Conservation (phyloP, 495 filamentous ascomycete species). For the Xylaria bambusicola region DNA sequence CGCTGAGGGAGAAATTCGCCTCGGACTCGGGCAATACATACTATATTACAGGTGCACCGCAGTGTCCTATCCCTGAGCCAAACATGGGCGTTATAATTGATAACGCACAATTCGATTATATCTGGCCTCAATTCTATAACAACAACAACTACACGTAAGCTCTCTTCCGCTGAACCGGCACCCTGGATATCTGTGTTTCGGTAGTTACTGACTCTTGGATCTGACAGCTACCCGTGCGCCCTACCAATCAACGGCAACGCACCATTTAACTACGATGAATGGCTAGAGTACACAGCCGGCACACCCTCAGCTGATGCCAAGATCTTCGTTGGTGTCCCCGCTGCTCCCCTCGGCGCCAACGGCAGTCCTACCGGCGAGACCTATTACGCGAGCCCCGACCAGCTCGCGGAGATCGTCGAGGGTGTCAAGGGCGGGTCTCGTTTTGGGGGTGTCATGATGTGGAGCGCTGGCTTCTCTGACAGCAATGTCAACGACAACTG, state of each 20-base stretch:
- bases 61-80: slow-evolving; percentile 57
- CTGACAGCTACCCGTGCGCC: slow-evolving; percentile 26
- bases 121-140: slow-evolving; percentile 54
- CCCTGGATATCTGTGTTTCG: not conserved
- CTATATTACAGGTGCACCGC: slow-evolving; percentile 60
- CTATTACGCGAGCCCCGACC: slow-evolving; percentile 46
- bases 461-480: slow-evolving; percentile 53
- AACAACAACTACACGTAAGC: slow-evolving; percentile 36
- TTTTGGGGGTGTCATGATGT: slow-evolving; percentile 58
- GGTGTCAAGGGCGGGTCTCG: slow-evolving; percentile 36
- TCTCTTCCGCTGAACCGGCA: no score
- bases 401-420: slow-evolving; percentile 39
- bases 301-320: slow-evolving; percentile 44
- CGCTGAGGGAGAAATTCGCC: slow-evolving; percentile 50
- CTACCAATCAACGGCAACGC: slow-evolving; percentile 37
- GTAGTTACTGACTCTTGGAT: not conserved
- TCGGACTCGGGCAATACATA: slow-evolving; percentile 46
- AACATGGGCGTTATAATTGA: slow-evolving; percentile 54
- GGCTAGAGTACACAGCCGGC: slow-evolving; percentile 45
- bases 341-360: slow-evolving; percentile 41
- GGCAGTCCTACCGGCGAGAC: slow-evolving; percentile 40
- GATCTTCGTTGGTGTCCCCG: slow-evolving; percentile 53
- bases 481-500: slow-evolving; percentile 43
- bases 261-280: slow-evolving; percentile 46
- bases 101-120: slow-evolving; percentile 47